A percentile compares a stretch with the other conserved stretches of the same genome.
Conservation (phyloP, 495 filamentous ascomycete genomes). For the Aspergillus carlsbadensis region DNA sequence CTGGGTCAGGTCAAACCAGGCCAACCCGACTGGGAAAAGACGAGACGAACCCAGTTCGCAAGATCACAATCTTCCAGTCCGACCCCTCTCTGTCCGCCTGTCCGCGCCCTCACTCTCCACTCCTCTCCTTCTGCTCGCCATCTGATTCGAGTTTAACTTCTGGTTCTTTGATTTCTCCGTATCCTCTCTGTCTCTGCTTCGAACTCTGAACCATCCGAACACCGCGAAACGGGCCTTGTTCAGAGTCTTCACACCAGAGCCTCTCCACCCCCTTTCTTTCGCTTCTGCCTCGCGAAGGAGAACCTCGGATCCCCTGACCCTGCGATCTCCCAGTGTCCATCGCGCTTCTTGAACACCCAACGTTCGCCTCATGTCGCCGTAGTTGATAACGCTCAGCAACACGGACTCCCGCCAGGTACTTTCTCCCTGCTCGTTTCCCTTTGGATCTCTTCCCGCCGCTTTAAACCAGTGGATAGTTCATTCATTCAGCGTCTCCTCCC, state of each 20-base stretch:
- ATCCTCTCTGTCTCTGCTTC: neutral
- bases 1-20: conserved; percentile 2
- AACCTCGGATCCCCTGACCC: conserved; percentile 5
- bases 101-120: conserved; percentile 7
- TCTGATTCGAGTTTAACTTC: neutral
- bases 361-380: conserved; percentile 43
- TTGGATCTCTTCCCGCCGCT: conserved; percentile 3
- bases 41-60: neutral
- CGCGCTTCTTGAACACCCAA: conserved; percentile 11
- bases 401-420: conserved; percentile 33
- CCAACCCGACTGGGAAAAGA: neutral
- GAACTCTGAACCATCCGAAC: neutral
- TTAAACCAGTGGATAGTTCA: neutral
- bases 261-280: conserved; percentile 2
- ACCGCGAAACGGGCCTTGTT: neutral
- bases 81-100: conserved; percentile 3
- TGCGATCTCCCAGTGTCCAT: neutral
- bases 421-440: neutral
- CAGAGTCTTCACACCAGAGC: neutral
- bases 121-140: conserved; percentile 18
- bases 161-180: neutral
- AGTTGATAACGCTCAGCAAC: conserved; percentile 35
- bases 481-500: conserved; percentile 2
- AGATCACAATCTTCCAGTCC: conserved; percentile 14
- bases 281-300: conserved; percentile 6